These are phyloP conservation scores for Cryptococcus deneoformans DNA, from an alignment of 1,284 basidiomycete genomes.

Conservation along the genomic window DNA sequence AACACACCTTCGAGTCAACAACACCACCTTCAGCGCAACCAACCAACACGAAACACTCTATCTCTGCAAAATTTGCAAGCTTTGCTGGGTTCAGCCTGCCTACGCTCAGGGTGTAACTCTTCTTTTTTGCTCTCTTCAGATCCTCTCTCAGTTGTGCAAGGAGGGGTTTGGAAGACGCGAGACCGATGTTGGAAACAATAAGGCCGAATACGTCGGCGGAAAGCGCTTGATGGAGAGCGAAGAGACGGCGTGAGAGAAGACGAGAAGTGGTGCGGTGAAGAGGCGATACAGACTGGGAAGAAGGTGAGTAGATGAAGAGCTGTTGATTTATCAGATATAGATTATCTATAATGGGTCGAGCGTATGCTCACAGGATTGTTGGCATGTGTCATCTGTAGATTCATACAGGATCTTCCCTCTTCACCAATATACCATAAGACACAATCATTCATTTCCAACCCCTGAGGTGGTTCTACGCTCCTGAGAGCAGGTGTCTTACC, in stretches of 20 bases:
- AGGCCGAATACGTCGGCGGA: constrained; percentile 95
- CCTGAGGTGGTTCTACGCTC: constrained; percentile 35
- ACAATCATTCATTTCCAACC: constrained; percentile 42
- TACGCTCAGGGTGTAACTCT: constrained; percentile 91
- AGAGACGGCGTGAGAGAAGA: constrained; percentile 89
- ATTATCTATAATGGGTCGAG: background rate
- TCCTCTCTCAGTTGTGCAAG: constrained; percentile 70
- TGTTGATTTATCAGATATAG: background rate
- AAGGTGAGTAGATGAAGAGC: constrained; percentile 61
- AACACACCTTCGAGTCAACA: constrained; percentile 70
- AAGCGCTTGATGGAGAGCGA: constrained; percentile 79
- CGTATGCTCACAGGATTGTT: constrained; percentile 49
- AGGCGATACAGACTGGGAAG: constrained; percentile 52
- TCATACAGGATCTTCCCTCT: constrained; percentile 78
- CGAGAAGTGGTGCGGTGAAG: constrained; percentile 70
- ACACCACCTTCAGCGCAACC: constrained; percentile 93
- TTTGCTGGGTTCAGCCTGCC: constrained; percentile 96
- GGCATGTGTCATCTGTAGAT: constrained; percentile 77
- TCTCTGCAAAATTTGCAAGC: constrained; percentile 92
- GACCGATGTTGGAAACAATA: constrained; percentile 89
- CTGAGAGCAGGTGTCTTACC: constrained; percentile 39
- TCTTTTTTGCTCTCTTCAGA: constrained; percentile 67
- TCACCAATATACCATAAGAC: constrained; percentile 76
- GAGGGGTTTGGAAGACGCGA: constrained; percentile 73
- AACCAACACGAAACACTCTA: constrained; percentile 93